Base-by-base conservation (phyloP, 352 stramenopile genomes). In the Globisporangium barbulae region DNA sequence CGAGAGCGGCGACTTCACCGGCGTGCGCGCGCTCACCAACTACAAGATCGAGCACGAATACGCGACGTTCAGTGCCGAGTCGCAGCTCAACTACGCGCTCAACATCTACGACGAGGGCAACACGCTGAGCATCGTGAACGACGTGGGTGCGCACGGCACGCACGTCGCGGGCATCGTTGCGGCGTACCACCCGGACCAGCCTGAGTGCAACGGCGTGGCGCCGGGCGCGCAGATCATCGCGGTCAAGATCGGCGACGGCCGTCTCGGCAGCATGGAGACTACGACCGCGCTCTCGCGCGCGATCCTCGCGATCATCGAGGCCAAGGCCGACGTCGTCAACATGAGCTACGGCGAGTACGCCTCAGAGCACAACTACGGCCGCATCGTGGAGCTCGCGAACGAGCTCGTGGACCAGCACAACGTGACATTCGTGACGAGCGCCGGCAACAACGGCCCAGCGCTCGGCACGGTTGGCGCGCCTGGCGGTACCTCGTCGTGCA, bases 291-390 rank as follows among this genome's bases (percentile, higher is more conserved):
- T 99, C 33, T 93, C 84, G 47, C 88, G 97, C 53, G 97, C 91
- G 0, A 85, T 99, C 48, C 81, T 96, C 52, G 90, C 96, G 4
- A 91, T 97, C 22, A 86, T 96, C 57, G 69, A 88, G 35, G 70
- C 87, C 39, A 90, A 91, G 17, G 93, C 86, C n/a, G 93, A 99
- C 72, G 59, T 99, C 0, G 86, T 99, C 31, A 99, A 99, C 81
- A 96, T 99, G 79, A 98, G 88, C 48, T 99, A 98, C 72, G 97
- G 96, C 28, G 97, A 99, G 75, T 93, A 96, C 44, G 92, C 84
- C 30, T 83, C 73, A 22, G 71, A 96, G 68, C 85, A 95, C 54
- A 88, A 98, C 72, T 78, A 73, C 45, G 93, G 95, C n/a, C 81
- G 94, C 53, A 74, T 98, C 22, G 79, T 96, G 8, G 80, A 98